These are phyloP conservation scores for Lodderomyces orthopsilosis DNA, from an alignment of 1,139 yeast genomes.

Conservation along the genomic window DNA sequence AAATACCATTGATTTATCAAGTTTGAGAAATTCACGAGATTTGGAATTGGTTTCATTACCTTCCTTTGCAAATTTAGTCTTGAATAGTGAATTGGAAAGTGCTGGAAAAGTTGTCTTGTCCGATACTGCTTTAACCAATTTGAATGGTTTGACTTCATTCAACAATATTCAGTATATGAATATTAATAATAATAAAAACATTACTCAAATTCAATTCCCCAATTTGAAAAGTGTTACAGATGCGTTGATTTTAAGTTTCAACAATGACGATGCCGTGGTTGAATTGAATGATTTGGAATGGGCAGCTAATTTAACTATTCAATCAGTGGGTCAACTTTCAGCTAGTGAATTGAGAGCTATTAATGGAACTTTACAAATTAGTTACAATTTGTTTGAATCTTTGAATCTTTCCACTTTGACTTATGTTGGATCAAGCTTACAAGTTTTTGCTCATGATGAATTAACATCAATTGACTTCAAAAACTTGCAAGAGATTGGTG, in stretches of 20 bases:
- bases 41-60: conserved; percentile 44
- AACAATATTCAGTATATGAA: conserved; percentile 35
- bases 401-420: conserved; percentile 31
- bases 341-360: conserved; percentile 37
- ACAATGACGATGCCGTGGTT: conserved; percentile 41
- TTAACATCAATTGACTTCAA: conserved; percentile 29
- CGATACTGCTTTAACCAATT: conserved; percentile 43
- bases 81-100: conserved; percentile 36
- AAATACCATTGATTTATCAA: conserved; percentile 36
- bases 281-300: conserved; percentile 36
- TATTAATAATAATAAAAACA: conserved; percentile 47
- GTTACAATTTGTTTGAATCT: conserved; percentile 38
- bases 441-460: conserved; percentile 44
- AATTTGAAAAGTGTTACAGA: conserved; percentile 34
- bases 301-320: conserved; percentile 47
- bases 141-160: conserved; percentile 37
- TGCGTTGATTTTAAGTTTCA: conserved; percentile 41
- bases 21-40: conserved; percentile 28
- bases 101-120: conserved; percentile 36
- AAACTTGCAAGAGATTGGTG: conserved; percentile 37
- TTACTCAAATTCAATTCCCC: conserved; percentile 35
- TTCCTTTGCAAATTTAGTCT: conserved; percentile 37
- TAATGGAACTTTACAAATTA: conserved; percentile 42
- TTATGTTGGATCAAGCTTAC: conserved; percentile 40
- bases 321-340: conserved; percentile 35